phyloP scores from a whole-genome alignment of 1,284 basidiomycete genomes.

The Trametes versicolor region DNA sequence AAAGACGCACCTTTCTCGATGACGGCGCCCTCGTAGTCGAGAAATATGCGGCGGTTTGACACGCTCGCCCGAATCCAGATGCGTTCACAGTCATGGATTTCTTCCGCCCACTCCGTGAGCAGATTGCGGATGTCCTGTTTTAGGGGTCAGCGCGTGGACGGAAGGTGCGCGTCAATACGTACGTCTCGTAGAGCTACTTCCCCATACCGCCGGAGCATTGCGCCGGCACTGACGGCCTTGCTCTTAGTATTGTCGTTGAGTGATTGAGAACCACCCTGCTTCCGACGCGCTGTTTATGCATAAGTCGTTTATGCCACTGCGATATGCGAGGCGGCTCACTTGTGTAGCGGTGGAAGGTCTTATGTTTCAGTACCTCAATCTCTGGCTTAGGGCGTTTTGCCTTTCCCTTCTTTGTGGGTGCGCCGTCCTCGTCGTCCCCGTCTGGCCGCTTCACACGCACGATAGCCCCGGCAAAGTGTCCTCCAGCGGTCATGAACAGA shows the following conservation, averaged over 20 bases:
- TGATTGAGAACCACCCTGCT: constrained; percentile 97
- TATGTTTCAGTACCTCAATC: constrained; percentile 87
- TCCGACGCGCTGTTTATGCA: constrained; percentile 80
- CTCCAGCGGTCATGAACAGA: constrained; percentile 95
- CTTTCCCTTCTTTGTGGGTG: constrained; percentile 62
- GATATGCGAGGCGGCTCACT: constrained; percentile 60
- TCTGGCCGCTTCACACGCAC: constrained; percentile 71
- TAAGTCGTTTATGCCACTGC: constrained; percentile 12
- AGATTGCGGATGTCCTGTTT: constrained; percentile 87
- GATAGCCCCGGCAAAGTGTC: constrained; percentile 96
- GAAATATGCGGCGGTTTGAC: constrained; percentile 87
- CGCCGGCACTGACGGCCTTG: constrained; percentile 94
- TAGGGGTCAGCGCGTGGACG: neutral
- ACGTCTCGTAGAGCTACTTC: constrained; percentile 93
- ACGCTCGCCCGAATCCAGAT: constrained; percentile 91
- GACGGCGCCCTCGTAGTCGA: constrained; percentile 82
- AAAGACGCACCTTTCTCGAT: constrained; percentile 57
- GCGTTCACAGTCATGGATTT: constrained; percentile 82
- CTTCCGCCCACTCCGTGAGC: constrained; percentile 85
- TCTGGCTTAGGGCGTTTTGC: constrained; percentile 70
- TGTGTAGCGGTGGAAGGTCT: constrained; percentile 99
- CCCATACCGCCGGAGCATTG: constrained; percentile 93
- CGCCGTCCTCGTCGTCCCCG: constrained; percentile 55
- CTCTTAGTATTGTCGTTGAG: constrained; percentile 94
- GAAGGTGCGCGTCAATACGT: constrained; percentile 41